A percentile compares a stretch with the other conserved stretches of the same genome.
phyloP scores from a whole-genome alignment of 768 basidiomycete genomes.

The Strobilomyces confusus region DNA sequence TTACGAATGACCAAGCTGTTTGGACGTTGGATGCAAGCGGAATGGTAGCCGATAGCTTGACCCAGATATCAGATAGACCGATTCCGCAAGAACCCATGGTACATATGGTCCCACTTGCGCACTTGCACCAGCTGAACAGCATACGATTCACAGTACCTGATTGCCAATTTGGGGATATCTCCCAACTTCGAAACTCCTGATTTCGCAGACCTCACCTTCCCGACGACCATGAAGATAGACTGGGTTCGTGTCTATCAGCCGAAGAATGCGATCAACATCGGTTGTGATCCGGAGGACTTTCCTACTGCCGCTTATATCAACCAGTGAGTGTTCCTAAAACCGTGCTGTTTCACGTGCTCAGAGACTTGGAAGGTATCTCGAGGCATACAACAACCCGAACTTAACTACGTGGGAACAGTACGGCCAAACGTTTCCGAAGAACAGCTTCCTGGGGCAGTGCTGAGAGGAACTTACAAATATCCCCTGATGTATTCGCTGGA shows the following conservation, averaged over 20 bases:
- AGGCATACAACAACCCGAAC: constrained; percentile 82
- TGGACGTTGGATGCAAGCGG: constrained; percentile 71
- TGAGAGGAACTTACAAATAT: constrained; percentile 24
- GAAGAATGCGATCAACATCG: constrained; percentile 62
- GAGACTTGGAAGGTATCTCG: constrained; percentile 38
- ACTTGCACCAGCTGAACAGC: neutral
- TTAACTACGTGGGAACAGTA: constrained; percentile 70
- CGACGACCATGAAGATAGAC: constrained; percentile 72
- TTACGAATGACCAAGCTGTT: constrained; percentile 51
- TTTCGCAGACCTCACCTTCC: constrained; percentile 66
- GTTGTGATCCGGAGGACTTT: constrained; percentile 75
- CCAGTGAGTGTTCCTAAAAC: constrained; percentile 37
- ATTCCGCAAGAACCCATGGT: constrained; percentile 86
- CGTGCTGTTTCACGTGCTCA: neutral
- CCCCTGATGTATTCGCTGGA: constrained; percentile 5
- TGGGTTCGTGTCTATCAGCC: constrained; percentile 92
- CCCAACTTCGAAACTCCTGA: constrained; percentile 75
- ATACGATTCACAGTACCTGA: constrained; percentile 58
- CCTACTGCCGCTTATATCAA: constrained; percentile 85
- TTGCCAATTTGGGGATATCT: constrained; percentile 84
- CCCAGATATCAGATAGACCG: constrained; percentile 63
- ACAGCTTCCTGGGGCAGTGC: constrained; percentile 56
- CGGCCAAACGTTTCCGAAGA: constrained; percentile 68
- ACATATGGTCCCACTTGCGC: constrained; percentile 9
- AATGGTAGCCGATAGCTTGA: constrained; percentile 50